Base-by-base conservation (phyloP, 202 grass and related monocot genomes). In the Brachypodium distachyon region DNA sequence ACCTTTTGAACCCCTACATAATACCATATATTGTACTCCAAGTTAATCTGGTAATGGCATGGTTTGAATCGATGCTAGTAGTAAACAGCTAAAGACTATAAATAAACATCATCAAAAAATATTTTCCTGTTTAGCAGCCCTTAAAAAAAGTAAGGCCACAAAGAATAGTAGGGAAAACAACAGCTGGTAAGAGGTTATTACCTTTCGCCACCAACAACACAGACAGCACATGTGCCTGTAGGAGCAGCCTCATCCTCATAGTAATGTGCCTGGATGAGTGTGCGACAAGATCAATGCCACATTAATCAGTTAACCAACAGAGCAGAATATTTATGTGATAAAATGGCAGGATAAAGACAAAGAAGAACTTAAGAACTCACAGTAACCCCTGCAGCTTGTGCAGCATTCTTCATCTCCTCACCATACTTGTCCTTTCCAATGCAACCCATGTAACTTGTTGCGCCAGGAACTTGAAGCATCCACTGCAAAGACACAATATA, bases 401-500 rank as follows among this genome's bases (percentile, higher is more conserved):
- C 82, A 73, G 84, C 78, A 56, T 89, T 96, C 83, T 99, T 96
- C 96, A 96, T 99, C 73, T 95, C 89, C 81, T 99, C 92, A 54
- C 96, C 96, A 57, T 92, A 99, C 74, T 99, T 99, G 66, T 96
- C 92, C 73, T 93, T 96, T 90, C 96, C 92, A 37, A 99, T 96
- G 83, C 83, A 92, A 75, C 96, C 96, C 80, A 99, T 99, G 79
- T 96, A 96, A 70, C 96, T 93, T 59, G 91, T 96, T 48, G 96
- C 89, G 13, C 92, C 85, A 63, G 96, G 92, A 89, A 68, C 81
- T 96, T 93, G 89, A 83, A 99, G 85, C 96, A 99, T 96, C 96
- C 96, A 99, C 96, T 99, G 77, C 63, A 88, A 82, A 70, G 13
- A 4, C 49, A 81, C 38, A 65, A 34, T 28, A 85, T 75, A 46